Base-by-base conservation (phyloP, 768 basidiomycete species). In the Tricholoma hemisulphureum region DNA sequence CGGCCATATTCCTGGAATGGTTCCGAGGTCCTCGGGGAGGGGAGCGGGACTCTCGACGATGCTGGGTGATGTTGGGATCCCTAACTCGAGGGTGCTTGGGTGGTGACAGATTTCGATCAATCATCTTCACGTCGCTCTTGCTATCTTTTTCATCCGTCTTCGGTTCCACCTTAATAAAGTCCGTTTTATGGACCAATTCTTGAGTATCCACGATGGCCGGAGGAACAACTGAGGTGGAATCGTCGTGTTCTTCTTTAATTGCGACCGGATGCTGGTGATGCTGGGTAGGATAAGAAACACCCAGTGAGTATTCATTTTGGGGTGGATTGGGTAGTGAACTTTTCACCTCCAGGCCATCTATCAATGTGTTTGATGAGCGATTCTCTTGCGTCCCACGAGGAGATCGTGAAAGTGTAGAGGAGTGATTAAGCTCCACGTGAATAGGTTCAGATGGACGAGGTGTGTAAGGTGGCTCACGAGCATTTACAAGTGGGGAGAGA, bases 1-100 rank as follows among this genome's bases (percentile, higher is more conserved):
- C 60, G 6, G 56, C 52, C 49, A 61, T 57, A 28, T 59, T 58
- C 51, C 59, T 65, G n/a, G 62, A 41, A 52, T 71, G 64, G 46
- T 62, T 66, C 21, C 76, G 75, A 41, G 78, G 78, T 1, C 74
- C 77, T 55, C 75, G 70, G 18, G 78, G 77, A 10, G 78, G 78
- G 4, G 76, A 76, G 28, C 72, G 74, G 32, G 69, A 63, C 35
- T 50, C 20, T 32, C 68, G 65, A 50, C 60, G 63, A 11, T 65
- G 64, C 43, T 66, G 59, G 57, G 58, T 39, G 4, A 50, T 41
- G 6, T 55, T 59, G 8, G 61, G 63, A 34, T 43, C 61, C 46
- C 63, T 61, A 41, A 59, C 46, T 7, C 64, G 63, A 8, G 69
- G 62, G 31, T 70, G 64, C 58, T 61, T 63, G 50, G 67, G 63